These are phyloP conservation scores for Zymoseptoria passerinii DNA, from an alignment of 2,329 filamentous ascomycete species.

Conservation along the genomic window DNA sequence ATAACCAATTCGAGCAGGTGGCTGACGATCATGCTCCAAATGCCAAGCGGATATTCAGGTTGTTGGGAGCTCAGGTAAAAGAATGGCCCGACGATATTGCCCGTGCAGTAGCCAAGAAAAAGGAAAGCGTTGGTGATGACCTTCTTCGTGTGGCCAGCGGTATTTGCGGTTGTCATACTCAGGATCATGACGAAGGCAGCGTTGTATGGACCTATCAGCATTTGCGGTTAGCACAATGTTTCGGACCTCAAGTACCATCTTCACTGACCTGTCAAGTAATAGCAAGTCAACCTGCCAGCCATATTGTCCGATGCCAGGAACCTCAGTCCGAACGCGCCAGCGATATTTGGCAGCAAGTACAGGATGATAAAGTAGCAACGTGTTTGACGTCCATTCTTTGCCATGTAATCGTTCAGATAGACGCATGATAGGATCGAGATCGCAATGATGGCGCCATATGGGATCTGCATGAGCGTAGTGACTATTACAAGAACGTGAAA, in stretches of 20 bases:
- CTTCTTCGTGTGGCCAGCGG: conserved; percentile 53
- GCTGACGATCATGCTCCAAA: conserved; percentile 50
- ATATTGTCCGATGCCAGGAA: conserved; percentile 45
- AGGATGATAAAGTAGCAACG: conserved; percentile 44
- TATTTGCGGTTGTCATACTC: conserved; percentile 44
- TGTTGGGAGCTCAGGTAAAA: conserved; percentile 52
- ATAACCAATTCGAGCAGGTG: conserved; percentile 45
- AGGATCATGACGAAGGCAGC: conserved; percentile 47
- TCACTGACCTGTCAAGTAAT: conserved; percentile 42
- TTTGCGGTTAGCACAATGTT: too few relatives aligned
- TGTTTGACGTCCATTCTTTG: conserved; percentile 20
- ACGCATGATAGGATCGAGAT: conserved; percentile 44
- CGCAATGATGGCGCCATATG: conserved; percentile 43
- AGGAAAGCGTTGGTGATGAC: conserved; percentile 55
- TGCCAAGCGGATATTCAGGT: conserved; percentile 43
- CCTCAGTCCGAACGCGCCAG: conserved; percentile 50
- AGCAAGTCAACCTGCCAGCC: conserved; percentile 50
- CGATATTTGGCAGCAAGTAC: conserved; percentile 53
- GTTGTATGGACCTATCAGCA: conserved; percentile 42
- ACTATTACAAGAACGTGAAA: conserved; percentile 21
- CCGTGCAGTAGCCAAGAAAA: conserved; percentile 43
- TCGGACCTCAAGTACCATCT: too few relatives aligned
- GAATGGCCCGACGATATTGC: conserved; percentile 55
- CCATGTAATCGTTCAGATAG: conserved; percentile 38
- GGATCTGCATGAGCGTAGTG: conserved; percentile 48